Conservation (phyloP, 2,329 filamentous ascomycete species). For the Fusarium sp. region DNA sequence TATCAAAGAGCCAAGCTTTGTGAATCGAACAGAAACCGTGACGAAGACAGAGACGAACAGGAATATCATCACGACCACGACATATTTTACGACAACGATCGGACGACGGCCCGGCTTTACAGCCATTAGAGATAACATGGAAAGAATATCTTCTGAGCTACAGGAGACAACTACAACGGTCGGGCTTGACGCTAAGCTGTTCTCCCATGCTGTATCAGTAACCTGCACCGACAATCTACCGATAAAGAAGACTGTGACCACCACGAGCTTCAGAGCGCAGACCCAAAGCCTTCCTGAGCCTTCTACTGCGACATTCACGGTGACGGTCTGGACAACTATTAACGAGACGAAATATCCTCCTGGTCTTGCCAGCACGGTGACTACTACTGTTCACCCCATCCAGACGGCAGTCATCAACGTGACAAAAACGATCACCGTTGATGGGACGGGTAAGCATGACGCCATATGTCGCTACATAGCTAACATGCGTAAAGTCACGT, state of each 20-base stretch:
- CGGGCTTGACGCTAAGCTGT: neutral
- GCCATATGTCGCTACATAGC: too few species aligned
- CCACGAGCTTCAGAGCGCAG: fast-evolving
- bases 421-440: fast-evolving
- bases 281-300: fast-evolving
- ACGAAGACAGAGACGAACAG: fast-evolving
- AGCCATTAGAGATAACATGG: neutral
- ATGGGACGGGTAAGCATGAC: neutral
- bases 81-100: neutral
- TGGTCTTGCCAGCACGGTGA: fast-evolving
- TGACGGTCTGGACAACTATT: neutral
- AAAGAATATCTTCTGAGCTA: neutral
- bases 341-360: fast-evolving
- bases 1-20: fast-evolving
- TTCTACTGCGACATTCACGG: fast-evolving
- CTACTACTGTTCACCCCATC: neutral
- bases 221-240: neutral
- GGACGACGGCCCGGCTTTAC: neutral
- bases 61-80: neutral
- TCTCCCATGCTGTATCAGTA: neutral
- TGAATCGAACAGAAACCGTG: fast-evolving
- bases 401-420: neutral
- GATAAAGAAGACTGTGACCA: neutral
- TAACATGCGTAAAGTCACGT: fast-evolving
- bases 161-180: neutral